These are phyloP conservation scores for Tilletia indica DNA, from an alignment of 1,284 basidiomycete genomes.

Conservation along the genomic window DNA sequence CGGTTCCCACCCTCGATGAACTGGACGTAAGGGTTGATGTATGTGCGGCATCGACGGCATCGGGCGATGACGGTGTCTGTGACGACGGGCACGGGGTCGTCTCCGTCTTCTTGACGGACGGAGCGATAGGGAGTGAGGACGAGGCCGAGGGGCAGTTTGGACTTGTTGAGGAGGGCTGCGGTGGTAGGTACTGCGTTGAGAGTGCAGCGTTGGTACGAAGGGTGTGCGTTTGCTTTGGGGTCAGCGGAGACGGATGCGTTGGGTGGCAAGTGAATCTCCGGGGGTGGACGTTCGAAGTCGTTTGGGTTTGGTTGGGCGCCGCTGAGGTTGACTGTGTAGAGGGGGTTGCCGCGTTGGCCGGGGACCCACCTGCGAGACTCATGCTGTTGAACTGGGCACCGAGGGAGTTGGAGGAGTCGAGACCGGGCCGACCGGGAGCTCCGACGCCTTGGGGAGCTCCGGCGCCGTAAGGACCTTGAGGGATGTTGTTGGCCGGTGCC, in stretches of 20 bases:
- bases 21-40: constrained; percentile 98
- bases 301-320: constrained; percentile 69
- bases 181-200: constrained; percentile 92
- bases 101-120: constrained; percentile 61
- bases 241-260: constrained; percentile 74
- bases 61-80: constrained; percentile 94
- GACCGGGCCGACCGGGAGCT: neutral
- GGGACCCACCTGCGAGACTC: constrained; percentile 42
- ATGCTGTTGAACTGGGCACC: constrained; percentile 58
- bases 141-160: constrained; percentile 87
- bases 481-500: neutral
- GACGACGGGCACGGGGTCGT: constrained; percentile 79
- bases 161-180: constrained; percentile 82
- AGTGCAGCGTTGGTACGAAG: constrained; percentile 88
- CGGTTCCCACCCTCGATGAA: constrained; percentile 97
- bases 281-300: constrained; percentile 76
- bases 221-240: constrained; percentile 78
- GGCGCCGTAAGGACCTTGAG: constrained; percentile 10
- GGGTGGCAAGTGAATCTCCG: constrained; percentile 84
- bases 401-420: neutral
- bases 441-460: neutral
- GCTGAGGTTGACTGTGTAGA: constrained; percentile 46
- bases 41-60: constrained; percentile 92
- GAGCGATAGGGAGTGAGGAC: constrained; percentile 89
- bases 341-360: constrained; percentile 25